Evolutionary conservation across 345 rosid genomes (phyloP).

Genomic region (Anacardium occidentale): DNA sequence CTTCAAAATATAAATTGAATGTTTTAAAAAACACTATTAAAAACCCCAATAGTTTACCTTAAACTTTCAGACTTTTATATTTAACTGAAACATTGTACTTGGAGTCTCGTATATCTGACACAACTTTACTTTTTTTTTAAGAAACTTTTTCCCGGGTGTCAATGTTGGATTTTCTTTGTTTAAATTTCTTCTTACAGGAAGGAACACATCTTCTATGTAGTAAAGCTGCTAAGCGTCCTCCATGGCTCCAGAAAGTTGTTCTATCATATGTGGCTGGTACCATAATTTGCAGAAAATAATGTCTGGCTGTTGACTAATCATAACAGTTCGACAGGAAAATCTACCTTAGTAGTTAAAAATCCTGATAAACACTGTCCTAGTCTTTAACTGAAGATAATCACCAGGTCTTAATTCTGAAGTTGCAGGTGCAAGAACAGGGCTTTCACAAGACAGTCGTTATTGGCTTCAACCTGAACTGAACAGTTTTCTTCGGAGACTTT

Average conservation of each 20-base stretch:
- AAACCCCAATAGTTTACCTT: no score
- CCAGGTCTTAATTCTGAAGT: slow-evolving; percentile 2
- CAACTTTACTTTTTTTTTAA: no score
- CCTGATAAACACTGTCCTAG: neutral
- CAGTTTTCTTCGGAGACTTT: neutral
- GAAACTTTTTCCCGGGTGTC: neutral
- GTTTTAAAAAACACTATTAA: no score
- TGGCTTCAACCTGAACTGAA: neutral
- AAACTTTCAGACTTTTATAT: no score
- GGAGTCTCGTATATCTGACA: neutral
- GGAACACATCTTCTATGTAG: neutral
- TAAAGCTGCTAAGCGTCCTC: neutral
- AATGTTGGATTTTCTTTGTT: no score
- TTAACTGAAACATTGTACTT: no score
- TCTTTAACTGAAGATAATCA: slow-evolving; percentile 4
- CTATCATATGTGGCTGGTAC: neutral
- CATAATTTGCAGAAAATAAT: neutral
- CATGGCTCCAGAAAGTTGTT: neutral
- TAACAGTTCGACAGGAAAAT: neutral
- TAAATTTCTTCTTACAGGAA: no score
- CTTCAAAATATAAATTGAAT: no score
- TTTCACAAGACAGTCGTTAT: neutral
- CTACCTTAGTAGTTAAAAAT: no score
- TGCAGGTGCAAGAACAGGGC: neutral
- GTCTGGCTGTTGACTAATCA: neutral